Percentiles rank a stretch among this genome's conserved stretches.
Conservation (phyloP, 352 stramenopile species). For the Chrysophaeum taylorii region DNA sequence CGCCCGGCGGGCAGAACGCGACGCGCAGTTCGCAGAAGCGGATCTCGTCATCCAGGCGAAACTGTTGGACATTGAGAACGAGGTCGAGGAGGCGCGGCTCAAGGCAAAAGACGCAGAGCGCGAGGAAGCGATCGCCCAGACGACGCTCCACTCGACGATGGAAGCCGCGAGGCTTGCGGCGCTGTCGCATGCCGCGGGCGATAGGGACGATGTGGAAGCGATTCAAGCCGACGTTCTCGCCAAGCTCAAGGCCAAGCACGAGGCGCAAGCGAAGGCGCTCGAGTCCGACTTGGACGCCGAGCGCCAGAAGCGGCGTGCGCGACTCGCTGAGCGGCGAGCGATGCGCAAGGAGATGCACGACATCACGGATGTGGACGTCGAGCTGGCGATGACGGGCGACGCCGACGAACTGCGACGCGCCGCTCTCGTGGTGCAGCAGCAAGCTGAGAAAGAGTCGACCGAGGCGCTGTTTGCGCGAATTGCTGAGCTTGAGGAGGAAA, state of each 20-base stretch:
- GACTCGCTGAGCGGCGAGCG: neutral
- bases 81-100: no score
- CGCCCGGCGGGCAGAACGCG: no score
- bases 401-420: neutral
- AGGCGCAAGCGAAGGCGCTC: neutral
- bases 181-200: neutral
- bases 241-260: neutral
- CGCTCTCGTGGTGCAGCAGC: neutral
- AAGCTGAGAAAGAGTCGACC: neutral
- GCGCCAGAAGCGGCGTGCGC: neutral
- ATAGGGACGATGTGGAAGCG: neutral
- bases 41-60: no score
- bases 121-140: no score
- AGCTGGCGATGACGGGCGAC: neutral
- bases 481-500: neutral
- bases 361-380: neutral
- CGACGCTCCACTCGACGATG: neutral
- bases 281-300: neutral
- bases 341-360: neutral
- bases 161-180: neutral
- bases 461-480: neutral
- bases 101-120: no score
- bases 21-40: no score
- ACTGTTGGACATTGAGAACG: no score
- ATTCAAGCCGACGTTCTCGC: no score